These are phyloP conservation scores for Globisporangium solare DNA, from an alignment of 352 stramenopile genomes.

Conservation along the genomic window DNA sequence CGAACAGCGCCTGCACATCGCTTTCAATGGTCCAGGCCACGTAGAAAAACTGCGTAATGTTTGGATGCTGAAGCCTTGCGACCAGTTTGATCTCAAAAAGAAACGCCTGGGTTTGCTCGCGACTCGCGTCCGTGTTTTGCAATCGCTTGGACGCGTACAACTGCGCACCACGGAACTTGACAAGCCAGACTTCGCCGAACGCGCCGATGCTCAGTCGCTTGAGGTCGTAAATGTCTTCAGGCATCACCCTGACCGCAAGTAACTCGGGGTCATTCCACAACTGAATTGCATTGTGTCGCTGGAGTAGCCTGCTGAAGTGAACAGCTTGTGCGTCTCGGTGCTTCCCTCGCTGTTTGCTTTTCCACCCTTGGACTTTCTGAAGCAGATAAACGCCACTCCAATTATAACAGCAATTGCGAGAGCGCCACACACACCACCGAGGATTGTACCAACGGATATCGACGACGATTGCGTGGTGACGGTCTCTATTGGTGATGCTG, in stretches of 20 bases:
- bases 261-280: conserved; percentile 38
- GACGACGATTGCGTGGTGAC: neutral
- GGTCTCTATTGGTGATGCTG: too few species aligned
- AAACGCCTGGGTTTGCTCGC: conserved; percentile 15
- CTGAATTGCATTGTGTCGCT: conserved; percentile 6
- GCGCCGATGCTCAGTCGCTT: neutral
- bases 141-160: conserved; percentile 9
- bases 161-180: neutral
- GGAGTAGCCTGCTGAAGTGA: too few species aligned
- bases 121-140: conserved; percentile 11
- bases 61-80: conserved; percentile 5
- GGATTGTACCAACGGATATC: neutral
- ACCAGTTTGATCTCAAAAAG: conserved; percentile 7
- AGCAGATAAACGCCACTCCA: neutral
- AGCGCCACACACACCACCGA: neutral
- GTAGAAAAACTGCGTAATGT: conserved; percentile 1
- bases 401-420: neutral
- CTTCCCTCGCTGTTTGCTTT: neutral
- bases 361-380: neutral
- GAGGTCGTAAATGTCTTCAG: neutral
- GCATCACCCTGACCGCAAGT: neutral
- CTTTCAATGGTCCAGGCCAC: conserved; percentile 1
- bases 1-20: conserved; percentile 5
- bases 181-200: conserved; percentile 6
- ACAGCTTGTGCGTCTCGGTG: neutral